Conservation (phyloP, 352 stramenopile genomes). For the Pilasporangium apinafurcum region DNA sequence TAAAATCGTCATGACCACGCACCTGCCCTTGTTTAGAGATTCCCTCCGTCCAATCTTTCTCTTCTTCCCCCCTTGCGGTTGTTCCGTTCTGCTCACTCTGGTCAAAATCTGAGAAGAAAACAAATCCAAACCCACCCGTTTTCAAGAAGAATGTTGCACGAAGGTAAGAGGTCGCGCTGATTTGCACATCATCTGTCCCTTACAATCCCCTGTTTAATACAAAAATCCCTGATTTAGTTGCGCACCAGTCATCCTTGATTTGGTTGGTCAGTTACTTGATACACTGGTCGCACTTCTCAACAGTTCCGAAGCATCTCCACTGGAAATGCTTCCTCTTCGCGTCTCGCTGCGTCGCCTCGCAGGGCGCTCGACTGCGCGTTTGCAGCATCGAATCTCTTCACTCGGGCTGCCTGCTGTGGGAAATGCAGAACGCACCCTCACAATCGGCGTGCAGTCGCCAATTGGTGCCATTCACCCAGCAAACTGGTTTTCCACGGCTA, state of each 20-base stretch:
- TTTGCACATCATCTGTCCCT: background rate
- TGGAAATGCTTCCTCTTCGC: slow-evolving; percentile 19
- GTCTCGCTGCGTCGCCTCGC: slow-evolving; percentile 18
- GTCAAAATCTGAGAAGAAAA: slow-evolving; percentile 5
- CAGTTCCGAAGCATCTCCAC: slow-evolving; percentile 5
- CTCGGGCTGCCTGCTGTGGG: background rate
- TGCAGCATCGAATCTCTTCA: background rate
- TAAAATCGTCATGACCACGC: too few relatives aligned
- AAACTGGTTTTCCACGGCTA: background rate
- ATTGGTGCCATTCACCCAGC: too few relatives aligned
- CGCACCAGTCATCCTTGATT: too few relatives aligned
- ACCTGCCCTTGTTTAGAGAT: too few relatives aligned
- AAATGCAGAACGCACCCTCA: too few relatives aligned
- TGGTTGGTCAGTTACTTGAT: too few relatives aligned
- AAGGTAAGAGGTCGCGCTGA: slow-evolving; percentile 17
- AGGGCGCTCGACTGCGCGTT: slow-evolving; percentile 5
- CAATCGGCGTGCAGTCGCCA: too few relatives aligned
- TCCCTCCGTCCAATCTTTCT: background rate
- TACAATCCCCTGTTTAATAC: slow-evolving; percentile 3
- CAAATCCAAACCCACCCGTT: background rate
- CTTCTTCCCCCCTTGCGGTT: background rate
- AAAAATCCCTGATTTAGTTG: too few relatives aligned
- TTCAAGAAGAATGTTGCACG: slow-evolving; percentile 2
- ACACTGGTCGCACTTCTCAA: slow-evolving; percentile 3
- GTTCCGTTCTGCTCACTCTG: slow-evolving; percentile 3